A percentile compares a stretch with the other conserved stretches of the same genome.
These are phyloP conservation scores for Acanthamoeba healyi DNA, from an alignment of 208 protist species.

Conservation along the genomic window DNA sequence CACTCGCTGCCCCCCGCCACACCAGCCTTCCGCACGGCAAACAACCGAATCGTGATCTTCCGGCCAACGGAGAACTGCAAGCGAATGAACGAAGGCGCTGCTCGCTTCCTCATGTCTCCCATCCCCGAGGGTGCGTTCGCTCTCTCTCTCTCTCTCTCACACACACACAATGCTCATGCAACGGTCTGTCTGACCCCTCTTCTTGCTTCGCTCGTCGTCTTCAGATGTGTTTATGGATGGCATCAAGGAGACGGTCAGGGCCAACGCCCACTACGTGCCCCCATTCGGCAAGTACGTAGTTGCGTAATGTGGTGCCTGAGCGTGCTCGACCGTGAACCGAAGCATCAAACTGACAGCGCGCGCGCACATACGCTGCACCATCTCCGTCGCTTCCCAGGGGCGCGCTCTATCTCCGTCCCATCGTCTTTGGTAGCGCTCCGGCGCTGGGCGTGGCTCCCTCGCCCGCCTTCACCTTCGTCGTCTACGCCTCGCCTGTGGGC, in stretches of 20 bases:
- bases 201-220: background rate
- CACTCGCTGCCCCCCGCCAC: background rate
- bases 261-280: conserved; percentile 58
- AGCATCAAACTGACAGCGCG: background rate
- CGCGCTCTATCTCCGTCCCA: conserved; percentile 67
- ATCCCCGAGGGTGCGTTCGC: conserved; percentile 13
- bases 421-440: conserved; percentile 56
- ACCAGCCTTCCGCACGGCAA: conserved; percentile 66
- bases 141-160: background rate
- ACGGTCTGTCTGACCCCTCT: background rate
- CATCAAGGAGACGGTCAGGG: conserved; percentile 27
- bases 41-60: conserved; percentile 63
- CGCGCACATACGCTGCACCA: background rate
- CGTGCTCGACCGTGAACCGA: no score
- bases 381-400: background rate
- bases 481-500: conserved; percentile 75
- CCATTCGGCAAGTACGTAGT: conserved; percentile 58
- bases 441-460: conserved; percentile 65
- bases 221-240: conserved; percentile 63
- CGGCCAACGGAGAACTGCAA: conserved; percentile 70
- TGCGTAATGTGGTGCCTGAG: no score
- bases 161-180: no score
- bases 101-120: conserved; percentile 67
- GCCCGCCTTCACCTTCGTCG: conserved; percentile 64
- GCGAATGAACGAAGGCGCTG: conserved; percentile 57